phyloP scores from a whole-genome alignment of 495 filamentous ascomycete species.

The Podospora pseudocomata region DNA sequence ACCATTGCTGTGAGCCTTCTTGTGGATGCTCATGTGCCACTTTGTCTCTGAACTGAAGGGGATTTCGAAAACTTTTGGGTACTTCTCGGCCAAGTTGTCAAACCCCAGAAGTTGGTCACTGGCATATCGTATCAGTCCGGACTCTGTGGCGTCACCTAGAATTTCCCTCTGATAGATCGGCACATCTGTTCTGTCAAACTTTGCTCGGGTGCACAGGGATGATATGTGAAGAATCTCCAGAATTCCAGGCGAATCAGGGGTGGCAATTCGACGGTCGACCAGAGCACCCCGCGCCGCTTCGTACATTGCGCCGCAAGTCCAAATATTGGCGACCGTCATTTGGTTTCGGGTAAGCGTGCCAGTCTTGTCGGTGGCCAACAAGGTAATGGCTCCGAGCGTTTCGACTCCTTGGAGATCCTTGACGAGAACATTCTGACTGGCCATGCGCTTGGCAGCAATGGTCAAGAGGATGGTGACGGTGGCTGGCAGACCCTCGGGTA shows the following conservation, averaged over 20 bases:
- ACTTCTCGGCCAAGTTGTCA: slow-evolving; percentile 33
- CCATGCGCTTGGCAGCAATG: slow-evolving; percentile 25
- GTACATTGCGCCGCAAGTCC: slow-evolving; percentile 40
- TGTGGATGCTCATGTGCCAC: slow-evolving; percentile 53
- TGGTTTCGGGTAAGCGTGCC: slow-evolving; percentile 60
- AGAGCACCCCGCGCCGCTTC: slow-evolving; percentile 27
- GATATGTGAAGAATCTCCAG: slow-evolving; percentile 51
- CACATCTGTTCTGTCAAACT: slow-evolving; percentile 24
- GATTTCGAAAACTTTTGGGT: slow-evolving; percentile 42
- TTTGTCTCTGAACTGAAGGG: slow-evolving; percentile 62
- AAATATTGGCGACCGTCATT: slow-evolving; percentile 54
- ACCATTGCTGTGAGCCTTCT: slow-evolving; percentile 23
- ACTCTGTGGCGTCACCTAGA: slow-evolving; percentile 25
- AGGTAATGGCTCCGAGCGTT: slow-evolving; percentile 24
- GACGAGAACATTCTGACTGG: slow-evolving; percentile 20
- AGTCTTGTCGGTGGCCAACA: slow-evolving; percentile 55
- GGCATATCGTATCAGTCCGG: slow-evolving; percentile 34
- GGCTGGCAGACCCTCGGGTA: slow-evolving; percentile 61
- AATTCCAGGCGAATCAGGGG: slow-evolving; percentile 46
- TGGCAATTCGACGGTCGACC: slow-evolving; percentile 41
- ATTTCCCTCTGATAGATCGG: slow-evolving; percentile 20
- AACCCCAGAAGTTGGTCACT: slow-evolving; percentile 26
- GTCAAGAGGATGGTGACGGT: slow-evolving; percentile 46
- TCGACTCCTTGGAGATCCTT: slow-evolving; percentile 25
- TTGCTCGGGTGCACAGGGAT: slow-evolving; percentile 21